These are phyloP conservation scores for Populus hybrid DNA, from an alignment of 441 rosid species.

Conservation along the genomic window DNA sequence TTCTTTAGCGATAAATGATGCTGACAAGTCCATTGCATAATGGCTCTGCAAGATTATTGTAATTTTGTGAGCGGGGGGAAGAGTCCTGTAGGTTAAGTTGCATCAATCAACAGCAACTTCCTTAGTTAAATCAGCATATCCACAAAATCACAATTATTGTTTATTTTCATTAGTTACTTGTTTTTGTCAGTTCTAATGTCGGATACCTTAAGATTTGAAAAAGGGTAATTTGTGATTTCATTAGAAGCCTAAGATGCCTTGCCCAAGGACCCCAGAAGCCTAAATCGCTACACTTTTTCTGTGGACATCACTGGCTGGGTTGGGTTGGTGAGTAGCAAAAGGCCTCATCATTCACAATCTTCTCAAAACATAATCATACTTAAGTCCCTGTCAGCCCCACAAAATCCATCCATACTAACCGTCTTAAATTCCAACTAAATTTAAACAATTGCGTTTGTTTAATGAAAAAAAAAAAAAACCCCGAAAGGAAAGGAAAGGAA, in stretches of 20 bases:
- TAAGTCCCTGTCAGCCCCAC: constrained; percentile 30
- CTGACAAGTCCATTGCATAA: constrained; percentile 1
- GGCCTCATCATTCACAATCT: constrained; percentile 33
- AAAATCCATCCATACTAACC: constrained; percentile 13
- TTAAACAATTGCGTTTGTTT: too few relatives aligned
- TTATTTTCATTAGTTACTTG: constrained; percentile 17
- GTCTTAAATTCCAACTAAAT: neutral
- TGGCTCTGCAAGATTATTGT: constrained; percentile 4
- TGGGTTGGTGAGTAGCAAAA: constrained; percentile 63
- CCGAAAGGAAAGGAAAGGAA: too few relatives aligned
- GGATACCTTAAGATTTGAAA: neutral
- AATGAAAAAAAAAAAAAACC: too few relatives aligned
- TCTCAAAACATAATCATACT: constrained; percentile 37
- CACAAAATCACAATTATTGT: constrained; percentile 22
- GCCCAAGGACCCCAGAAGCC: constrained; percentile 25
- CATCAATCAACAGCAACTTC: constrained; percentile 39
- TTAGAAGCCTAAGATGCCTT: constrained; percentile 38
- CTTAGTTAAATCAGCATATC: constrained; percentile 20
- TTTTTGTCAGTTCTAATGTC: neutral
- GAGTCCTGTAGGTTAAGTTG: constrained; percentile 20
- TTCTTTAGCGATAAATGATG: constrained; percentile 11
- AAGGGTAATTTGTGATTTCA: constrained; percentile 12
- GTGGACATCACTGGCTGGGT: constrained; percentile 44
- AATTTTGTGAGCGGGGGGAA: constrained; percentile 1
- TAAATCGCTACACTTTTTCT: constrained; percentile 25